A percentile compares a stretch with the other conserved stretches of the same genome.
Evolutionary conservation across 1,139 yeast species (phyloP).

Genomic region (Debaryomyces nepalensis): DNA sequence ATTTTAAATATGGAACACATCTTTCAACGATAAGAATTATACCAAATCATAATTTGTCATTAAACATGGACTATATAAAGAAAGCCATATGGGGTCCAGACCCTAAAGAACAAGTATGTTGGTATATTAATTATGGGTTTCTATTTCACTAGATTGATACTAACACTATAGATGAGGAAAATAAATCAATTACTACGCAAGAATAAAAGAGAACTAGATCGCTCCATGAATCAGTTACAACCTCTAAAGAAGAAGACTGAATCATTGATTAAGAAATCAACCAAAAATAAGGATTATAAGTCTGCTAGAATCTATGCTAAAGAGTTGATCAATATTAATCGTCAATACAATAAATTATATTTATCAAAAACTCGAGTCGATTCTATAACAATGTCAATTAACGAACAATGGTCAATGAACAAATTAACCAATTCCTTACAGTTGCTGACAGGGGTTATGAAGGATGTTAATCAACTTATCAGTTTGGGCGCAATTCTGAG

Average conservation of each 20-base stretch:
- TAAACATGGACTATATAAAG: constrained; percentile 69
- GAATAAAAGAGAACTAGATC: constrained; percentile 82
- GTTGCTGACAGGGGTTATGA: constrained; percentile 81
- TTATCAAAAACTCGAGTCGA: constrained; percentile 85
- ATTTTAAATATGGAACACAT: constrained; percentile 8
- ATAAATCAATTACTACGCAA: constrained; percentile 82
- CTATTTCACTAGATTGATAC: constrained; percentile 17
- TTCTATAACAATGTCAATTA: constrained; percentile 84
- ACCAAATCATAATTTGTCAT: background rate
- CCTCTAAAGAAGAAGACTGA: constrained; percentile 77
- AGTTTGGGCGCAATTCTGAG: constrained; percentile 78
- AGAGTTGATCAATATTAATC: constrained; percentile 76
- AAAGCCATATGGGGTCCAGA: constrained; percentile 95
- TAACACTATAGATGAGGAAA: constrained; percentile 62
- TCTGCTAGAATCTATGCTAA: constrained; percentile 80
- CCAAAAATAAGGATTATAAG: constrained; percentile 76
- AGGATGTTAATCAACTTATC: constrained; percentile 81
- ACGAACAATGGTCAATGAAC: constrained; percentile 88
- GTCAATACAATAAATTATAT: constrained; percentile 74
- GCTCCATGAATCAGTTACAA: constrained; percentile 68
- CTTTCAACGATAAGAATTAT: background rate
- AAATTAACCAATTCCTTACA: constrained; percentile 84
- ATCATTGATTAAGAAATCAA: constrained; percentile 70
- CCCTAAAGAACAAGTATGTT: constrained; percentile 80
- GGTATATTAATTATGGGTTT: background rate